Base-by-base conservation (phyloP, 1,139 yeast species). In the Taphrina communis region DNA sequence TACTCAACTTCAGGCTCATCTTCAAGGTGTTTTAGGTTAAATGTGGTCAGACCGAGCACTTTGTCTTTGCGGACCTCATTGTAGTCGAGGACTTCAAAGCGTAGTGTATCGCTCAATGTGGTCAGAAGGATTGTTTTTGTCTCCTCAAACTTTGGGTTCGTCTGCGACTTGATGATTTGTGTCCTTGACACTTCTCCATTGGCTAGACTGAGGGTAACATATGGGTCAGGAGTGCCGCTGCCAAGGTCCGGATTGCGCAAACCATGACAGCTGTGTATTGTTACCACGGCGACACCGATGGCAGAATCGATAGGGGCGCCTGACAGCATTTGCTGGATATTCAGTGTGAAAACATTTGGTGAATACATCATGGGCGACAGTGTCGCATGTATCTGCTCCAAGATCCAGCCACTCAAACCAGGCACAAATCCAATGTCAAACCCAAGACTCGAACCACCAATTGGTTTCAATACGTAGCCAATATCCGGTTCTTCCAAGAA, bases 271-370 rank as follows among this genome's bases (percentile, higher is more conserved):
- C 84, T 81, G 74, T 86, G 86, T 48, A 89, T 82, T 48, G 84
- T 86, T 66, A 94, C 80, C 59, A 88, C 88, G 73, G 93, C 80
- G 38, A 94, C 90, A 80, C 99, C 99, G 74, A 91, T 83, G 11
- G 98, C 89, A 35, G 95, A 86, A 75, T 88, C 88, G 70, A 86
- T 80, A 56, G 90, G 88, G 70, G 90, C 86, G 75, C 97, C 97
- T 36, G 96, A 89, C 75, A 94, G 80, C 76, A 94, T 82, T 79
- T 92, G 97, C 77, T 95, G 97, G 63, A 94, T 84, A 75, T 94
- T 94, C 76, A 94, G 82, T 80, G 94, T 97, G 82, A 91, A 90
- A 2, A 97, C 90, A 74, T 94, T 87, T 38, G 99, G 99, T 61
- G 89, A 82, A 75, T 90, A 89, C 67, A 94, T 77, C 82, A 94